Evolutionary conservation across 805 yeast genomes (phyloP).

Genomic region (Lipomyces sp.): DNA sequence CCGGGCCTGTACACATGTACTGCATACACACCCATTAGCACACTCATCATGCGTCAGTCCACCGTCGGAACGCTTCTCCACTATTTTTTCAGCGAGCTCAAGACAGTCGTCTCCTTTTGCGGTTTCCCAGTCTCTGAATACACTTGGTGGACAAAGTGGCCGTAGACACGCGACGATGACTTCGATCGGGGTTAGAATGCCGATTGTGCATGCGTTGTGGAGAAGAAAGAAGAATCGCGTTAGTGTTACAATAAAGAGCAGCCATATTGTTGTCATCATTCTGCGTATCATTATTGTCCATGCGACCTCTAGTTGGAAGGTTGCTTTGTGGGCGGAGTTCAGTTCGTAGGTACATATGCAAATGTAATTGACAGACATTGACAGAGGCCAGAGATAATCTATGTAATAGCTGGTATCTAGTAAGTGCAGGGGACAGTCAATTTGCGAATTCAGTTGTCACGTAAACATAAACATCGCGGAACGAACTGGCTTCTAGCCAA

Average conservation of each 20-base stretch:
- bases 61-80: neutral
- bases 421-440: neutral
- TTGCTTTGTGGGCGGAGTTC: neutral
- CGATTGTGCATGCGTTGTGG: conserved; percentile 24
- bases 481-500: too few relatives aligned
- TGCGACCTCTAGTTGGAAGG: neutral
- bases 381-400: neutral
- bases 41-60: conserved; percentile 2
- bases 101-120: conserved; percentile 2
- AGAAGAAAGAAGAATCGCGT: conserved; percentile 21
- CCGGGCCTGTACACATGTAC: conserved; percentile 3
- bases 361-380: neutral
- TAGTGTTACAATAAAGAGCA: conserved; percentile 14
- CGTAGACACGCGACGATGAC: conserved; percentile 23
- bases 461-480: neutral
- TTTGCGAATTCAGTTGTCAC: neutral
- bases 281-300: neutral
- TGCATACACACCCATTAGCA: neutral
- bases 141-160: conserved; percentile 32
- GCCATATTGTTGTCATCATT: conserved; percentile 3
- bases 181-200: conserved; percentile 29
- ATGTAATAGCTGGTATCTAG: neutral
- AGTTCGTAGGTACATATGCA: neutral
- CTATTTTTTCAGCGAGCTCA: neutral
- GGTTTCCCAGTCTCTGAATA: conserved; percentile 30